These are phyloP conservation scores for Xylaria sp. DNA, from an alignment of 495 filamentous ascomycete species.

Conservation along the genomic window DNA sequence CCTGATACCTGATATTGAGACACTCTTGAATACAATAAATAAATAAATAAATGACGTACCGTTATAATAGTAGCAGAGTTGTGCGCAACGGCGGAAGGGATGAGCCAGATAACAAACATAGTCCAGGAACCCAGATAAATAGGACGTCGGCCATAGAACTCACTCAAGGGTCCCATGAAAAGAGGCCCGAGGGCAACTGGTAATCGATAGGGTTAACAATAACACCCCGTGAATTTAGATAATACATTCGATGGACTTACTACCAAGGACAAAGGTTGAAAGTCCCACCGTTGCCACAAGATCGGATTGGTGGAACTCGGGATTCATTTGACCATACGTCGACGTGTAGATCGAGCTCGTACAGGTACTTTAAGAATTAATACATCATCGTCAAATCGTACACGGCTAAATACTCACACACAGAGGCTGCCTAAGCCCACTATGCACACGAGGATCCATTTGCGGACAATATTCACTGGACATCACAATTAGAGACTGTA, in stretches of 20 bases:
- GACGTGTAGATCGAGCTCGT: conserved; percentile 88
- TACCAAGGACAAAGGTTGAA: conserved; percentile 79
- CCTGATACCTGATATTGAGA: neutral
- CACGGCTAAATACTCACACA: conserved; percentile 68
- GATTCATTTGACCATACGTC: conserved; percentile 81
- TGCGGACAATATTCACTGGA: conserved; percentile 61
- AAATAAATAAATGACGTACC: conserved; percentile 36
- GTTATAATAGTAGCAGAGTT: conserved; percentile 87
- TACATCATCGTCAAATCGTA: conserved; percentile 68
- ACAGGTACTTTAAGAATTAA: conserved; percentile 75
- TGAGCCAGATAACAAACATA: conserved; percentile 83
- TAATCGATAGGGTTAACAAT: conserved; percentile 26
- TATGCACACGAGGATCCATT: conserved; percentile 82
- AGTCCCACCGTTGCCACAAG: conserved; percentile 80
- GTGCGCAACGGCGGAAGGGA: conserved; percentile 85
- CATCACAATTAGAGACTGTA: neutral
- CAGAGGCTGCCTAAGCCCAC: conserved; percentile 75
- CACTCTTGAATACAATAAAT: neutral
- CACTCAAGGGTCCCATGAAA: conserved; percentile 64
- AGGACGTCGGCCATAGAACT: conserved; percentile 88
- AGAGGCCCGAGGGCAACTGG: conserved; percentile 71
- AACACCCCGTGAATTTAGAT: neutral
- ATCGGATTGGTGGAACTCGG: conserved; percentile 73
- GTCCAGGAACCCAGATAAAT: conserved; percentile 83
- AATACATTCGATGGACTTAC: conserved; percentile 36